Evolutionary conservation across 352 stramenopile genomes (phyloP).

Genomic region (Phytopythium montanum): DNA sequence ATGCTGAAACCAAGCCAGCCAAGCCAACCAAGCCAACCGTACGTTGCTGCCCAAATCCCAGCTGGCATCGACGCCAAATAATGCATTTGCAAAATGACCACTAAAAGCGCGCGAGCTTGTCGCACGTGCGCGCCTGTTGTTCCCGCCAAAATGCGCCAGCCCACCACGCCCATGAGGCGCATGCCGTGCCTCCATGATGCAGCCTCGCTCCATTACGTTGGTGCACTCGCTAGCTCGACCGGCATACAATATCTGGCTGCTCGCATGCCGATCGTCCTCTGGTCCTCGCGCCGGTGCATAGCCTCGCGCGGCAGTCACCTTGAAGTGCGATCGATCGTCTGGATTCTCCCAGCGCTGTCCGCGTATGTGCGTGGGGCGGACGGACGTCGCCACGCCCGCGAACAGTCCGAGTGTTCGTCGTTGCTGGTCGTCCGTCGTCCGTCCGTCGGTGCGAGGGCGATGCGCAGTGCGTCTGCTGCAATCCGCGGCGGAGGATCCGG

Average conservation of each 20-base stretch:
- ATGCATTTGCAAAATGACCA: no score
- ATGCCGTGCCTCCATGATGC: neutral
- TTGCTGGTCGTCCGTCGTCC: neutral
- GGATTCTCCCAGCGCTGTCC: neutral
- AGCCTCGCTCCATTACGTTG: neutral
- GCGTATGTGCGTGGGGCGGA: no score
- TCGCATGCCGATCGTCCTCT: no score
- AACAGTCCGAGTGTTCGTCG: neutral
- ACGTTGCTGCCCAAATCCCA: neutral
- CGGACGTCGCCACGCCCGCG: neutral
- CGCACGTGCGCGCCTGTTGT: neutral
- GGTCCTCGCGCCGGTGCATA: neutral
- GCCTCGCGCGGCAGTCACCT: neutral
- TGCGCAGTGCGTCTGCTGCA: no score
- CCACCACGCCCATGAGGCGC: neutral
- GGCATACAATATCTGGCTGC: no score
- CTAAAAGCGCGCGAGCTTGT: neutral
- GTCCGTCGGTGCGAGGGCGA: no score
- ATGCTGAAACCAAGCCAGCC: neutral
- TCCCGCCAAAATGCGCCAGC: neutral
- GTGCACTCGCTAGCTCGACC: neutral
- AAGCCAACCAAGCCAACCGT: no score
- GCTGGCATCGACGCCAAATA: neutral
- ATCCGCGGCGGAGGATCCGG: no score
- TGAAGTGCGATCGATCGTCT: slow-evolving; percentile 1